Evolutionary conservation across 108 stramenopile genomes (phyloP).

Genomic region (Cyclotella kingstonii): DNA sequence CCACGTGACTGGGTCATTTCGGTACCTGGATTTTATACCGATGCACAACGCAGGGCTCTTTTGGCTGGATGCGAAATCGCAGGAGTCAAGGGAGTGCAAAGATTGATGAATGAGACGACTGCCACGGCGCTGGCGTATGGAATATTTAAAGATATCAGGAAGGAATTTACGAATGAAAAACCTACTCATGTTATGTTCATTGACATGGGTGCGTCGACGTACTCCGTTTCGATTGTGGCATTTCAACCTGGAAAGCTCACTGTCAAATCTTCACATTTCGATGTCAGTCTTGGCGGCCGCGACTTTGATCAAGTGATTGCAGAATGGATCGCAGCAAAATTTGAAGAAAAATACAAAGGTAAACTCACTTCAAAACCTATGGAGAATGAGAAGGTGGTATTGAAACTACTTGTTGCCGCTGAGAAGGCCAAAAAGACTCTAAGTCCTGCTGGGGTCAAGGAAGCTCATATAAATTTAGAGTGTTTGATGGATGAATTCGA

Average conservation of each 20-base stretch:
- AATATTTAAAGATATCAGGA: slow-evolving; percentile 96
- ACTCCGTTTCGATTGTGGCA: slow-evolving; percentile 87
- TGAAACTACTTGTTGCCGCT: slow-evolving; percentile 92
- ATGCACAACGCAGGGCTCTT: slow-evolving; percentile 90
- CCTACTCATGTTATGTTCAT: slow-evolving; percentile 90
- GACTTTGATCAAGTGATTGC: slow-evolving; percentile 92
- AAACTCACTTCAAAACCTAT: slow-evolving; percentile 77
- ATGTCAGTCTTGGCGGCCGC: slow-evolving; percentile 88
- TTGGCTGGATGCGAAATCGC: slow-evolving; percentile 90
- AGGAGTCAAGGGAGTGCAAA: slow-evolving; percentile 83
- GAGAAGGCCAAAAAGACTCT: slow-evolving; percentile 99
- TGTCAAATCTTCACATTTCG: slow-evolving; percentile 80
- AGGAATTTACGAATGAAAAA: slow-evolving; percentile 79
- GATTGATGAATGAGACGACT: slow-evolving; percentile 95
- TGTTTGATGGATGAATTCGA: slow-evolving; percentile 94
- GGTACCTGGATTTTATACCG: slow-evolving; percentile 94
- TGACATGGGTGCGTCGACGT: slow-evolving; percentile 92
- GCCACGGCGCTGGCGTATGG: slow-evolving; percentile 97
- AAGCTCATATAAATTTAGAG: slow-evolving; percentile 91
- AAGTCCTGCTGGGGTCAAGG: slow-evolving; percentile 92
- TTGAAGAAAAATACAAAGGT: slow-evolving; percentile 83
- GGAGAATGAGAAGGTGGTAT: slow-evolving; percentile 77
- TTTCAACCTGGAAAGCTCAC: slow-evolving; percentile 90
- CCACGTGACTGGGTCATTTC: slow-evolving; percentile 93
- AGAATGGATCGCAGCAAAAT: slow-evolving; percentile 87